Base-by-base conservation (phyloP, 164 flowering plant species). In the Chimonanthus salicifolius region DNA sequence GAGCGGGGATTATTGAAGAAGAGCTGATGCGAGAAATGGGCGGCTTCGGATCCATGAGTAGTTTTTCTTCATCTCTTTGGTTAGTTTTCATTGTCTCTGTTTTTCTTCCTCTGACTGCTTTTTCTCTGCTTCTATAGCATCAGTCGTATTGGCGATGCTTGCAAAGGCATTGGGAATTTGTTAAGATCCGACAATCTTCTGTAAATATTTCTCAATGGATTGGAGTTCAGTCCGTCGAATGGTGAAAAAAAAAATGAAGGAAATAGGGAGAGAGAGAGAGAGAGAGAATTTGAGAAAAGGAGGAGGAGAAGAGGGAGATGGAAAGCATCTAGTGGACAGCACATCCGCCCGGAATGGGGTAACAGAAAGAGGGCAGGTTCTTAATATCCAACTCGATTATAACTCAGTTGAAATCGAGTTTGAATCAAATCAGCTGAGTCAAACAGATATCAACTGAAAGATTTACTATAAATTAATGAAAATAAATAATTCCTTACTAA, bases 41-140 rank as follows among this genome's bases (percentile, higher is more conserved):
- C 62, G 80, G 80, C 85, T 80, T 80, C 77, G 81, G 87, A 72
- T 89, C 92, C 90, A 89, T 84, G 47, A 81, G 13, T 43, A 80
- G 64, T 67, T 85, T 84, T 76, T 90, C 90, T 7, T 84, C 68
- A 64, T 86, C 89, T 50, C 82, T 87, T 62, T 77, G 87, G 70
- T 62, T 74, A 70, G 64, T 74, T 77, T 87, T 87, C 91, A 86
- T 88, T n/a, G 16, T 54, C 16, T 13, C 5, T 3, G 51, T 49
- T 49, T 49, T 49, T 49, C 9, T 49, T 49, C 9, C 9, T 49
- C 9, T 49, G 33, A 5, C 9, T 49, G 6, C 9, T 49, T 49
- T 54, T 54, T 10, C 16, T 54, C 4, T 54, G 11, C 15, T 54
- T 9, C 60, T 54, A 54, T 54, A n/a, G 60, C 16, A 9, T 5